These are phyloP conservation scores for Colletotrichum viniferum DNA, from an alignment of 2,329 filamentous ascomycete species.

Conservation along the genomic window DNA sequence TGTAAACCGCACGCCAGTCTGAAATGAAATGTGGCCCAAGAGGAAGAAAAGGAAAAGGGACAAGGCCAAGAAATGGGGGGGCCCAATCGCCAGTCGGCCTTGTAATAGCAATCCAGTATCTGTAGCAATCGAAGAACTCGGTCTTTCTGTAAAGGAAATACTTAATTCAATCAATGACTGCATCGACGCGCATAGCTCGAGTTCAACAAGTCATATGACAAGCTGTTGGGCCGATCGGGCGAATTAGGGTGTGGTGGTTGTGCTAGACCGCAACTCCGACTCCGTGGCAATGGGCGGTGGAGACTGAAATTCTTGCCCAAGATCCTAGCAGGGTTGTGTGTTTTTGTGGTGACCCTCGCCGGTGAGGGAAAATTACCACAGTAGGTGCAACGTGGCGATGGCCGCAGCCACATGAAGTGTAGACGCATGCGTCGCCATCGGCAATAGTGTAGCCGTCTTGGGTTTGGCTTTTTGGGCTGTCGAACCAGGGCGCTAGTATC, in stretches of 20 bases:
- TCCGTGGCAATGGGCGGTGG: background rate
- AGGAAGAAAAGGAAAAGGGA: background rate
- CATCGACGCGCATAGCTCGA: background rate
- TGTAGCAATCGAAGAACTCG: background rate
- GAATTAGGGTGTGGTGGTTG: background rate
- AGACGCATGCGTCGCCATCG: slow-evolving; percentile 4
- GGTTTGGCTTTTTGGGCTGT: background rate
- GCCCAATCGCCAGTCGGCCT: background rate
- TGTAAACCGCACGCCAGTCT: background rate
- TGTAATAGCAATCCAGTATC: background rate
- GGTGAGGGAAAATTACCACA: background rate
- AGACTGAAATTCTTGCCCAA: background rate
- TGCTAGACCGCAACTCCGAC: background rate
- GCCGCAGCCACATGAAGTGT: background rate
- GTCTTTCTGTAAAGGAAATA: background rate
- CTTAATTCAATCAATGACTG: background rate
- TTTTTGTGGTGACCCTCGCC: background rate
- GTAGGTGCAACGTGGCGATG: slow-evolving; percentile 5
- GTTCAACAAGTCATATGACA: background rate
- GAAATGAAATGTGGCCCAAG: background rate
- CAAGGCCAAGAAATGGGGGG: background rate
- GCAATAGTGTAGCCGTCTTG: slow-evolving; percentile 1
- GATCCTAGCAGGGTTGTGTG: background rate
- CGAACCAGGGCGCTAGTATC: background rate
- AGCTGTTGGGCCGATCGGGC: background rate